These are phyloP conservation scores for Phytopythium delawarense DNA, from an alignment of 352 stramenopile genomes.

Conservation along the genomic window DNA sequence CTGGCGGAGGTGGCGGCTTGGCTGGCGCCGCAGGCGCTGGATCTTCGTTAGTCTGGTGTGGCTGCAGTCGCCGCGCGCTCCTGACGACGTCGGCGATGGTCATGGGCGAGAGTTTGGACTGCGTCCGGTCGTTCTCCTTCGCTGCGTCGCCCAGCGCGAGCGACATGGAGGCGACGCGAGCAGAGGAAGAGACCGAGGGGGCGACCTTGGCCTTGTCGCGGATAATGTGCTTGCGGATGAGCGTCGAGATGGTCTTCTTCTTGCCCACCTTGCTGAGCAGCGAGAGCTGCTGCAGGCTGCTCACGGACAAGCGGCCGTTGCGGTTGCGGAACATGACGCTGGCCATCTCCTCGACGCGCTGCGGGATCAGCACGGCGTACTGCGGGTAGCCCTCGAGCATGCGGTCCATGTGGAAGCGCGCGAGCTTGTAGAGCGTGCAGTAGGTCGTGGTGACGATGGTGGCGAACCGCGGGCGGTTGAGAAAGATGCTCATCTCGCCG, in stretches of 20 bases:
- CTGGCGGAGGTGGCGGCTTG: not conserved
- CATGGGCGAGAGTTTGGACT: not conserved
- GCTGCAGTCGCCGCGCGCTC: not conserved
- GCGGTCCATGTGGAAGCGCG: constrained; percentile 45
- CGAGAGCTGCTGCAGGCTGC: too few relatives aligned
- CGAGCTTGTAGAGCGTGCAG: constrained; percentile 59
- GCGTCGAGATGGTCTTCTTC: constrained; percentile 37
- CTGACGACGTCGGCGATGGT: not conserved
- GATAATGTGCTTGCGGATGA: constrained; percentile 46
- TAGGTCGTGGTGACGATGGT: constrained; percentile 55
- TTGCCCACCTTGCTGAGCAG: constrained; percentile 13
- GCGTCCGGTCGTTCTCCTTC: not conserved
- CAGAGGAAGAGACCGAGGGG: constrained; percentile 11
- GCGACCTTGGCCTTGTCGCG: constrained; percentile 27
- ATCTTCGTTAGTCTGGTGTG: not conserved
- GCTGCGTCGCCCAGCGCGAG: not conserved
- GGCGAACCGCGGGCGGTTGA: constrained; percentile 43
- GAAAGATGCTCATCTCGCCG: constrained; percentile 59
- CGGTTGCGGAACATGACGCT: constrained; percentile 27
- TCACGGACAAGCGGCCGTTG: constrained; percentile 4
- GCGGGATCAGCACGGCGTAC: constrained; percentile 31
- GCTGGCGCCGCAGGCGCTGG: not conserved
- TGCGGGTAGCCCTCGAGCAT: constrained; percentile 55
- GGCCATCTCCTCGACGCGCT: constrained; percentile 44
- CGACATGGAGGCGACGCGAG: not conserved